phyloP scores from a whole-genome alignment of 345 rosid species.

The Aquilaria yunnanensis region DNA sequence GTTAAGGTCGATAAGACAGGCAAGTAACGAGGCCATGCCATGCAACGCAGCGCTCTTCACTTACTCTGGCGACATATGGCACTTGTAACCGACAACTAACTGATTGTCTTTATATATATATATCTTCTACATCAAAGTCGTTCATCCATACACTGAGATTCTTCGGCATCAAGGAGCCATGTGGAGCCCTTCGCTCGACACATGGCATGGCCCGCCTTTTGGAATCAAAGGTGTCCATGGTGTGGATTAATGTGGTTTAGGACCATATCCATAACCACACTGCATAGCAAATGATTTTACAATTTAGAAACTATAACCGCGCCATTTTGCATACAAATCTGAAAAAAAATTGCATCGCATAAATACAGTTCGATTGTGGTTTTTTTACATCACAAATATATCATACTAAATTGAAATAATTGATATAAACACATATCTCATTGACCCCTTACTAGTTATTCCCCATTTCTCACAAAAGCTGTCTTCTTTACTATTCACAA shows the following conservation, averaged over 20 bases:
- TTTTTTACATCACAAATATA: no score
- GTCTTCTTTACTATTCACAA: not conserved
- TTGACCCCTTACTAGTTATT: not conserved
- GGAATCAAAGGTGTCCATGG: not conserved
- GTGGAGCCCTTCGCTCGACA: slow-evolving; percentile 12
- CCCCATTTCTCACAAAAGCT: no score
- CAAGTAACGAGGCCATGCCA: slow-evolving; percentile 26
- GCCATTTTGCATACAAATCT: no score
- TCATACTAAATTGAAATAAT: not conserved
- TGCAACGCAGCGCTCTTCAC: slow-evolving; percentile 26
- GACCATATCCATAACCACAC: no score
- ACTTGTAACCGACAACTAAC: slow-evolving; percentile 24
- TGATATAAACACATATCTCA: not conserved
- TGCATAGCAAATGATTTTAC: no score
- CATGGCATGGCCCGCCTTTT: not conserved
- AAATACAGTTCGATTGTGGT: no score
- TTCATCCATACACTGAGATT: slow-evolving; percentile 10
- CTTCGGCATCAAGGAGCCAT: slow-evolving; percentile 4
- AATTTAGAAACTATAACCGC: no score
- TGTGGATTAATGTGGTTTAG: slow-evolving; percentile 4
- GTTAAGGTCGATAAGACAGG: not conserved
- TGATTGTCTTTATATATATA: no score
- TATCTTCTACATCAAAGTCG: slow-evolving; percentile 15
- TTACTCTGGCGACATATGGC: slow-evolving; percentile 14
- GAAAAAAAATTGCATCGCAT: no score